Evolutionary conservation across 2,329 filamentous ascomycete species (phyloP), one percentile per base, ranked within the genome.

Genomic region (Graphilbum ipis-grandicollis): DNA sequence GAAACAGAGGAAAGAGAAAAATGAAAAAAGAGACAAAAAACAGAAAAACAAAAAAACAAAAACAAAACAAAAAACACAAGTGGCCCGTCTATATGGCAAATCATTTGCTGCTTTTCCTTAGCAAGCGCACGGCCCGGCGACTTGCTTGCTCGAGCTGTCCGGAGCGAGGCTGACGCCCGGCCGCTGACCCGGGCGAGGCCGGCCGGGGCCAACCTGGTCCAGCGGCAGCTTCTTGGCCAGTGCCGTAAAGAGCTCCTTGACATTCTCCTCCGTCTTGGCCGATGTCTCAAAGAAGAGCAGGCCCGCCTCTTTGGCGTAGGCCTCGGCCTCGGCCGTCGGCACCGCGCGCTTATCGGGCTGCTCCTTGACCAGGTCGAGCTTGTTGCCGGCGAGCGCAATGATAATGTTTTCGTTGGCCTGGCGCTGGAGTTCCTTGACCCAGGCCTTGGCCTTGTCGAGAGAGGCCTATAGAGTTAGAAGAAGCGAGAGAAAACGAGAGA

Each of bases 401-500:
- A 98, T 86, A 58, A 98, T 98, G 62, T 96, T 96, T 62, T 98
- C 90, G 65, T 96, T 98, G 44, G 92, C 90, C 63, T 98, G 90
- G 55, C 90, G 79, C 60, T 98, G 90, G 38, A 98, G 75, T 57
- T 98, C 90, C 64, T 96, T 96, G 41, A 98, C 88, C 90, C 90
- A 98, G 32, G 86, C 81, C 62, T 98, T 98, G 49, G 92, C 92
- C 68, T 98, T 98, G 61, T 98, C 92, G 52, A 98, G 68, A 34
- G 90, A 98, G 46, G 86, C 75, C 90, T 98, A 15, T 17, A 17
- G 29, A 6, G 29, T 17, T 15, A 17, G n/a, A 7, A 17, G 15
- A 12, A 18, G 9, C 7, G 5, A 31, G 6, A 28, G 17, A 23
- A 9, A 17, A 23, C n/a, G 5, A 15, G n/a, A 21, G 17, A 10